Base-by-base conservation (phyloP, 1,284 basidiomycete species). In the Tilletiopsis washingtonensis region DNA sequence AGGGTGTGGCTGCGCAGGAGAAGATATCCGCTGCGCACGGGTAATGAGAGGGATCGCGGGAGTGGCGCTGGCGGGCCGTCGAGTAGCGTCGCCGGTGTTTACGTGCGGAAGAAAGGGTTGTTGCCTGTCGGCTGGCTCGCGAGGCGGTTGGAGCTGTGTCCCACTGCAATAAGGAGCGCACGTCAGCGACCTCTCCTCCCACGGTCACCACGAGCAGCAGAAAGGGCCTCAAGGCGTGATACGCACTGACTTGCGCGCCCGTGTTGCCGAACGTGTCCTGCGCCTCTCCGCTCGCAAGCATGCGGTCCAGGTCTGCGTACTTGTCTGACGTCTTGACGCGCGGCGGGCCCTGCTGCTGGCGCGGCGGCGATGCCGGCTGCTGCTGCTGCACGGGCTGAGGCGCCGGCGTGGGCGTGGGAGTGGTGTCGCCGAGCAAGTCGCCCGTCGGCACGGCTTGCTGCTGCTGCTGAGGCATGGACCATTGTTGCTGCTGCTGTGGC, bases 181-280 rank as follows among this genome's bases (percentile, higher is more conserved):
- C 66, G 66, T 53, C 67, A 52, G 32, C 70, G 58, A 69, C 70
- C 40, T 61, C 61, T 54, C 71, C 69, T n/a, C 68, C 69, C 47
- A 73, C 70, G 9, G 70, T 73, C 42, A 71, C 69, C 5, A 68
- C 54, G 57, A 62, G n/a, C n/a, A n/a, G n/a, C n/a, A n/a, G n/a
- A 55, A 26, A 39, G 24, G 45, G 57, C 50, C 36, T 57, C 55
- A 47, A 53, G 55, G 36, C 49, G 42, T 3, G 54, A 56, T 12
- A 53, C 54, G 43, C 59, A 62, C 46, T 57, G 64, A 12, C 68
- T 66, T 53, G 68, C 53, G 32, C 70, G 57, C 70, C 70, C 40
- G 62, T 61, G 55, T 73, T 73, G 17, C 70, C 70, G 47, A 73
- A 73, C 11, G 70, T 73, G 43, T 73, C 70, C 6, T 68, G 49